phyloP scores from a whole-genome alignment of 1,139 yeast genomes.

The Kodamaea sp. region DNA sequence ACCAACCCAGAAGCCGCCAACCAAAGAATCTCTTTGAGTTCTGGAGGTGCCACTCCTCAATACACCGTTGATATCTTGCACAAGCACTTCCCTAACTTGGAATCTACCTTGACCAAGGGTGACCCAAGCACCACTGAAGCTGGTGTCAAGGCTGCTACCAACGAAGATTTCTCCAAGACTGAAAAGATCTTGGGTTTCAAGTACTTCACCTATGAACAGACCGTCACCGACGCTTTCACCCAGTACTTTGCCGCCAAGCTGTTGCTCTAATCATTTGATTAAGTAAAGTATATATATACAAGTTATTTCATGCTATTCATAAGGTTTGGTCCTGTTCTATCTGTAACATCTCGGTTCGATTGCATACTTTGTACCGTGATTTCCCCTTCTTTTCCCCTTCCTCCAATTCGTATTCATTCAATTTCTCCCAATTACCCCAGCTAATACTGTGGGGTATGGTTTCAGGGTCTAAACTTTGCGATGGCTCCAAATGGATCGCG shows the following conservation, averaged over 20 bases:
- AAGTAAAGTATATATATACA: no score
- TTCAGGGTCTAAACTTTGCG: conserved; percentile 14
- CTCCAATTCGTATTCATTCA: conserved; percentile 55
- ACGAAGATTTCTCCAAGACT: conserved; percentile 9
- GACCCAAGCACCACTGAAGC: conserved; percentile 17
- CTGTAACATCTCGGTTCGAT: conserved; percentile 56
- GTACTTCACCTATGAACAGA: no score
- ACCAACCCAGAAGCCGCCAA: conserved; percentile 1
- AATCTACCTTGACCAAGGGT: conserved; percentile 26
- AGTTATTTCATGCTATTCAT: no score
- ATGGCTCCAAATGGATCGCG: conserved; percentile 35
- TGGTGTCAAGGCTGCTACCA: background rate
- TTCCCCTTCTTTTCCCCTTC: conserved; percentile 52
- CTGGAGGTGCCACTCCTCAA: conserved; percentile 10
- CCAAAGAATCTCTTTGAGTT: conserved; percentile 3
- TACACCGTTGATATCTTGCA: conserved; percentile 16
- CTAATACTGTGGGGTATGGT: conserved; percentile 27
- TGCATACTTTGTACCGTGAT: conserved; percentile 57
- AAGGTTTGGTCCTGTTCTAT: no score
- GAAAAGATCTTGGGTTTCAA: conserved; percentile 7
- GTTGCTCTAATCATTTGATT: no score
- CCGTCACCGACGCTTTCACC: no score
- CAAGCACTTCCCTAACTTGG: conserved; percentile 11
- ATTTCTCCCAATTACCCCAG: conserved; percentile 75
- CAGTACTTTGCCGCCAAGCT: no score